Evolutionary conservation across 768 basidiomycete genomes (phyloP), one percentile per base, ranked within the genome.

Genomic region (Tephrocybe sp.): DNA sequence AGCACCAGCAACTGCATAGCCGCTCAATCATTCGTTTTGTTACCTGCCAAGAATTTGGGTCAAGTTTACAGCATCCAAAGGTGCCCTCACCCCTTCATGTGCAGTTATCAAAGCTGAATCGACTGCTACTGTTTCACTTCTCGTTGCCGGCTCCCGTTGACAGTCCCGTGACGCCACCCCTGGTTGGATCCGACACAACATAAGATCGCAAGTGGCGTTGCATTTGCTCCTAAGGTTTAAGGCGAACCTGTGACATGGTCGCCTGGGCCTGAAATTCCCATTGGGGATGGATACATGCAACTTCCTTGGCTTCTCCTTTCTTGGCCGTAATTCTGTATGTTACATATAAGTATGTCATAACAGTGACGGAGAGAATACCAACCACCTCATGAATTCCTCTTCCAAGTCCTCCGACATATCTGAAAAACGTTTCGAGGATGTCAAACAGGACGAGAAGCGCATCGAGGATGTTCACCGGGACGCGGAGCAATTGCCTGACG

Each of bases 321-420:
- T n/a, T 28, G 38, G 43, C 36, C 26, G 23, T 24, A n/a, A 45
- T 45, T 14, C 3, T 33, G 36, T 33, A 18, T 41, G 17, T 32
- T 54, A 58, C 55, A 46, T n/a, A n/a, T n/a, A 55, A 52, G 45
- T 18, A 26, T 36, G 34, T 41, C 23, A 25, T 10, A 24, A 11
- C n/a, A n/a, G n/a, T n/a, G 12, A 18, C 7, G 4, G 32, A 28
- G n/a, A 48, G 14, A 10, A 14, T n/a, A 20, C 17, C n/a, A 17
- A 21, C 23, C 21, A 28, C 41, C 34, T 34, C 11, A 62, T 52
- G 57, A 51, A 40, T 32, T 17, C 51, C 45, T 53, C 55, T 42
- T 50, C 63, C 46, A 59, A 58, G 30, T 62, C 62, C 18, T 63
- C 65, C 44, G 48, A 53, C 23, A 56, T 53, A 38, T 58, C 58